These are phyloP conservation scores for Ustilago xerochloae DNA, from an alignment of 1,284 basidiomycete species.

Conservation along the genomic window DNA sequence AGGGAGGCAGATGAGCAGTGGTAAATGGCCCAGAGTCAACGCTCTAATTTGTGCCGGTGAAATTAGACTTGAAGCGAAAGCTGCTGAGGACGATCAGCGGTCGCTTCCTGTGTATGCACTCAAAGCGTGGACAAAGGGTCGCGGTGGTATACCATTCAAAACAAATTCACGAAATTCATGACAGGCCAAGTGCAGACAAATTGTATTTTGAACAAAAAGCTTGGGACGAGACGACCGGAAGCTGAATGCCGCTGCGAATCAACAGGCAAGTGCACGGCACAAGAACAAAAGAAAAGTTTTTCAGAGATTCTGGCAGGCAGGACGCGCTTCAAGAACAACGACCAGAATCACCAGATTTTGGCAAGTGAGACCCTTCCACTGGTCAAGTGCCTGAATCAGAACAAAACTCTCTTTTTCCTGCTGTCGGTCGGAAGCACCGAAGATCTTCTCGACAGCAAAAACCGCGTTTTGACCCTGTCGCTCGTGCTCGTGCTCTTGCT, in stretches of 20 bases:
- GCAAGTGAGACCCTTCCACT: constrained; percentile 1
- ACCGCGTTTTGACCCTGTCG: background rate
- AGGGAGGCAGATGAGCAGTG: too few relatives aligned
- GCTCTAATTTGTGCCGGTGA: too few relatives aligned
- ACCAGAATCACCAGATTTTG: constrained; percentile 50
- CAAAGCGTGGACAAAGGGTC: too few relatives aligned
- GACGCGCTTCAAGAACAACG: constrained; percentile 5
- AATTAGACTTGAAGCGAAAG: too few relatives aligned
- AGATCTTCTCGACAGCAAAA: constrained; percentile 1
- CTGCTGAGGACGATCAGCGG: too few relatives aligned
- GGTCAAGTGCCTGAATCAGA: constrained; percentile 3
- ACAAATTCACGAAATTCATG: too few relatives aligned
- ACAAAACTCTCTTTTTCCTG: background rate
- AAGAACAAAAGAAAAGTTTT: background rate
- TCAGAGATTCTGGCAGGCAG: background rate
- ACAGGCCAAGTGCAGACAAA: too few relatives aligned
- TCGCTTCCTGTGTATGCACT: too few relatives aligned
- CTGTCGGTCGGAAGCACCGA: constrained; percentile 4
- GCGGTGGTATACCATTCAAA: too few relatives aligned
- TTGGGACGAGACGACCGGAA: constrained; percentile 3
- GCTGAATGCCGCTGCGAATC: constrained; percentile 6
- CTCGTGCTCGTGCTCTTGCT: background rate
- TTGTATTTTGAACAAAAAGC: background rate
- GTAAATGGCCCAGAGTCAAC: too few relatives aligned
- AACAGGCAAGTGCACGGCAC: background rate